Evolutionary conservation across 192 early-diverging fungal genomes (phyloP).

Genomic region (Coemansia aciculifera): DNA sequence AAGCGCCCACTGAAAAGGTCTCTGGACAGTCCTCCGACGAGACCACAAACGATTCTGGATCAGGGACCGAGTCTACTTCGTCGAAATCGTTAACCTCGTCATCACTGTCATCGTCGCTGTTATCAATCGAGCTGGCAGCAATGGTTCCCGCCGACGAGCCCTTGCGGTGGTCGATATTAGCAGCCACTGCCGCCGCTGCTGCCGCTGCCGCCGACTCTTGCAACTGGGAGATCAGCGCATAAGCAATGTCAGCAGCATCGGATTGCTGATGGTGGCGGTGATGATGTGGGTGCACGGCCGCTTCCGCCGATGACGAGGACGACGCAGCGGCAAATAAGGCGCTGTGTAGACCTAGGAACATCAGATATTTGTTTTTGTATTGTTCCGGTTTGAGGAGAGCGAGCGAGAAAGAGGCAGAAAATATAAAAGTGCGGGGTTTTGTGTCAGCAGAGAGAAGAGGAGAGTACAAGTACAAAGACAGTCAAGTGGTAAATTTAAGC

Average conservation of each 20-base stretch:
- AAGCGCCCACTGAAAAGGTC: conserved; percentile 40
- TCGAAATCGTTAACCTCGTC: conserved; percentile 29
- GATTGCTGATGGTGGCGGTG: conserved; percentile 8
- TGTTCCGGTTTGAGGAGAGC: background rate
- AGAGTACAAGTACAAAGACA: conserved; percentile 7
- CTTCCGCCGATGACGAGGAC: conserved; percentile 7
- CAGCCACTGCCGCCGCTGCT: background rate
- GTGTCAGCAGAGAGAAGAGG: background rate
- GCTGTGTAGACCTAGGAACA: conserved; percentile 54
- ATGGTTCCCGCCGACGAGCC: conserved; percentile 1
- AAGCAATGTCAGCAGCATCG: conserved; percentile 40
- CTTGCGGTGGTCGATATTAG: conserved; percentile 4
- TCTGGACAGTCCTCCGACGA: conserved; percentile 46
- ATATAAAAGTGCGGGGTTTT: background rate
- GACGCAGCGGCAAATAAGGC: conserved; percentile 41
- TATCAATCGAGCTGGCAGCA: conserved; percentile 14
- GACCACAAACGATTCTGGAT: conserved; percentile 55
- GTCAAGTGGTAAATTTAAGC: background rate
- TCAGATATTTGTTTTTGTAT: background rate
- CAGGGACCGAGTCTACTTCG: conserved; percentile 48
- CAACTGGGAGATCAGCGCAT: conserved; percentile 44
- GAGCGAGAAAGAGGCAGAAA: background rate
- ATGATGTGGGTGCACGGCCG: conserved; percentile 25
- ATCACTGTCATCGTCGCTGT: conserved; percentile 18
- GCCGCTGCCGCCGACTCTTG: conserved; percentile 18